These are phyloP conservation scores for Cryptomeria japonica DNA, from an alignment of 75 land plant species.

Conservation along the genomic window DNA sequence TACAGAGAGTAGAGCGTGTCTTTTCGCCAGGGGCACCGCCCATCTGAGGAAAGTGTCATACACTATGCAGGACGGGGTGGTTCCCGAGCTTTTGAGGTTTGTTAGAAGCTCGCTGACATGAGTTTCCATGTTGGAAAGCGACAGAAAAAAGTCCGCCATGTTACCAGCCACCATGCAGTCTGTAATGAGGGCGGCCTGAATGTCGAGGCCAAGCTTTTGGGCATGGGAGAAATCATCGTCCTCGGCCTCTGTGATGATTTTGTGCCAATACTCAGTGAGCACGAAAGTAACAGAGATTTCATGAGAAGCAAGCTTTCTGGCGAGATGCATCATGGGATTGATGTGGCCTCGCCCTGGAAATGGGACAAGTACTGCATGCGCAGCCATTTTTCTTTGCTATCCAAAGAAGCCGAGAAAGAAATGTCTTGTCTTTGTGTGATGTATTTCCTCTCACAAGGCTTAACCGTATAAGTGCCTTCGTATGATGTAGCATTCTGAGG, in stretches of 20 bases:
- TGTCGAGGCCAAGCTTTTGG: background rate
- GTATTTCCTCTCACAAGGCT: too few species aligned
- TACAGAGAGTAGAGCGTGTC: background rate
- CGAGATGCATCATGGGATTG: slow-evolving; percentile 13
- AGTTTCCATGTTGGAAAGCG: background rate
- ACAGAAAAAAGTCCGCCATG: background rate
- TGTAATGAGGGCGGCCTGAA: background rate
- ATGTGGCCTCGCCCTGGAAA: slow-evolving; percentile 11
- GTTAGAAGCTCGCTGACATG: background rate
- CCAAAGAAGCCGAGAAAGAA: background rate
- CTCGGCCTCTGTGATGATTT: background rate
- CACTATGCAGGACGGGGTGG: slow-evolving; percentile 6
- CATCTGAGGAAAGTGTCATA: slow-evolving; percentile 9
- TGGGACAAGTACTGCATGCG: background rate
- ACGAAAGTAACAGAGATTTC: background rate
- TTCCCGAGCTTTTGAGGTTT: background rate
- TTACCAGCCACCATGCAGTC: background rate
- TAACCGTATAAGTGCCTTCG: too few species aligned
- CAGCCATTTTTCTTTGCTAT: background rate
- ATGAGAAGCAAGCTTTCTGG: background rate
- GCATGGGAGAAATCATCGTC: background rate
- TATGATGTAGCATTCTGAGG: too few species aligned
- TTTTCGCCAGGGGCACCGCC: background rate
- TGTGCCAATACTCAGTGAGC: background rate
- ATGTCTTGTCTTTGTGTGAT: background rate